Evolutionary conservation across 371 early-diverging fungal species (phyloP).

Genomic region (Batkoa obscura): DNA sequence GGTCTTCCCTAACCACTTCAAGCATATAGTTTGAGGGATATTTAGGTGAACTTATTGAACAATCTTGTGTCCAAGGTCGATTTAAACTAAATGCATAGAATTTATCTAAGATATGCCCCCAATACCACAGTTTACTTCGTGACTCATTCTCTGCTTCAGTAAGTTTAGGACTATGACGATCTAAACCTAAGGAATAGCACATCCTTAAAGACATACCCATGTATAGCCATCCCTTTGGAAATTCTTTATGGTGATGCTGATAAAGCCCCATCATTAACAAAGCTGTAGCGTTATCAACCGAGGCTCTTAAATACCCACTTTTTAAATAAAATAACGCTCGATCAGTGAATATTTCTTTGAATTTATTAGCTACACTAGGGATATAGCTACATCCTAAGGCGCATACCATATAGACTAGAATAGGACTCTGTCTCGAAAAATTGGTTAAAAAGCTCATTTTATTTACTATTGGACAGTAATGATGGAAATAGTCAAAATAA

Average conservation of each 20-base stretch:
- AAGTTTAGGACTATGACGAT: background rate
- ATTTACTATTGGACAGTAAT: background rate
- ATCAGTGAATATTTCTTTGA: background rate
- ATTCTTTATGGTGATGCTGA: constrained; percentile 1
- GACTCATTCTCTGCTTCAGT: background rate
- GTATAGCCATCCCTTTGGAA: background rate
- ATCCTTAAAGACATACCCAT: background rate
- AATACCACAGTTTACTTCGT: background rate
- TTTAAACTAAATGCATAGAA: background rate
- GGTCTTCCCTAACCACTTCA: background rate
- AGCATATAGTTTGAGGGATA: background rate
- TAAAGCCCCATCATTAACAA: background rate
- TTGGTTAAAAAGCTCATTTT: background rate
- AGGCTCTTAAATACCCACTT: background rate
- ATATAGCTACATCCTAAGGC: background rate
- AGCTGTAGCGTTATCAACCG: background rate
- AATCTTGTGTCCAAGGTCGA: constrained; percentile 1
- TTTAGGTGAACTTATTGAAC: background rate
- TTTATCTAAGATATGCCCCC: constrained; percentile 4
- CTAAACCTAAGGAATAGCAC: constrained; percentile 2
- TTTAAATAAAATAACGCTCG: background rate
- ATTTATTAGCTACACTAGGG: background rate
- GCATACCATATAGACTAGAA: background rate
- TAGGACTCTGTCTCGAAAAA: background rate
- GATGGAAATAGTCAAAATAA: background rate